Base-by-base conservation (phyloP, 176 grass and related monocot species). In the Oryza longistaminata region DNA sequence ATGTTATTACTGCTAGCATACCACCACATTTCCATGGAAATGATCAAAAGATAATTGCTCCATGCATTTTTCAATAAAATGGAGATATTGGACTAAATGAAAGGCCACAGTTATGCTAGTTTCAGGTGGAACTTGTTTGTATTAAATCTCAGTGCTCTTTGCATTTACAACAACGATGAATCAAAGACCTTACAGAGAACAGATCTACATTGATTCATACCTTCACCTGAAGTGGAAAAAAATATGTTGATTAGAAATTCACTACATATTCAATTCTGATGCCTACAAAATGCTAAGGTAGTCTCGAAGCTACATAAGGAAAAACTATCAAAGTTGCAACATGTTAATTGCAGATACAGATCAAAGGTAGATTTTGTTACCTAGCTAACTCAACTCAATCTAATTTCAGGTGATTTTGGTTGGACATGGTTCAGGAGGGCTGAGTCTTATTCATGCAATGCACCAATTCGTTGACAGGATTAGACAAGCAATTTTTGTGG, bases 381-480 rank as follows among this genome's bases (percentile, higher is more conserved):
- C 68, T 60, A 78, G 37, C 0, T 61, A 76, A 66, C 48, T 42
- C 37, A 61, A 48, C 33, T 81, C 37, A 1, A n/a, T 75, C 2
- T 13, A 43, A 34, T 60, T 81, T 17, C 81, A 94, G 92, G 83
- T 94, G 15, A 87, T 91, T 81, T 48, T 94, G 26, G 53, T 94
- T 6, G 92, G 86, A 55, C 92, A 94, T 76, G 78, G 89, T 70
- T 78, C 84, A 24, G 92, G 86, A 85, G 92, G 89, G 49, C 33
- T 94, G 49, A 87, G 89, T 50, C 66, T 91, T 33, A 91, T 88
- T 77, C 92, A 94, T 66, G 92, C 83, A 37, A 85, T 94, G 89
- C 92, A 89, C 66, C 67, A 71, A 75, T 91, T 85, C 3, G 53
- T 73, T 65, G 80, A 89, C 55, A 91, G 85, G 45, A 89, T 94